A percentile compares a stretch with the other conserved stretches of the same genome.
These are phyloP conservation scores for Aureobasidium pullulans DNA, from an alignment of 2,329 filamentous ascomycete species.

Conservation along the genomic window DNA sequence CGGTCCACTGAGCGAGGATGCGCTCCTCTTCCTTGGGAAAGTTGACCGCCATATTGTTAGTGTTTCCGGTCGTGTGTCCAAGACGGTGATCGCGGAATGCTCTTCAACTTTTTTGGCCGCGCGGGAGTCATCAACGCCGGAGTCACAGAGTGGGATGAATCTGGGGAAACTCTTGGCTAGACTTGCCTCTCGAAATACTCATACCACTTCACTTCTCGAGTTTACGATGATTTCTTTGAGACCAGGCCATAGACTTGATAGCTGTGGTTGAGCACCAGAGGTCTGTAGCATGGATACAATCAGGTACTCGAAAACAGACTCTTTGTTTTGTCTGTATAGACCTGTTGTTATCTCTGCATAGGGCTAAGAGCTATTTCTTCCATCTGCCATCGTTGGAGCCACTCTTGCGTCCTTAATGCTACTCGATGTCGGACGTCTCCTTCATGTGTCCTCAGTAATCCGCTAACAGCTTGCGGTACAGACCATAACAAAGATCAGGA, in stretches of 20 bases:
- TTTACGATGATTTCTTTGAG: no score
- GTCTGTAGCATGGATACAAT: no score
- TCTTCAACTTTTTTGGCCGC: slow-evolving; percentile 6
- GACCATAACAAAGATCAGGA: background rate
- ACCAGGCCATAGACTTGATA: no score
- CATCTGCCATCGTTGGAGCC: background rate
- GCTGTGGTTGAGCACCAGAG: no score
- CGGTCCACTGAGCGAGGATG: slow-evolving; percentile 74
- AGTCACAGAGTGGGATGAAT: background rate
- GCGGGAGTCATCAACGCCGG: background rate
- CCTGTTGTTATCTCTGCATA: background rate
- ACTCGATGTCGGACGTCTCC: no score
- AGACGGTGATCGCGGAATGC: background rate
- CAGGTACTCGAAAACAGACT: no score
- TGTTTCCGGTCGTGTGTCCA: slow-evolving; percentile 4
- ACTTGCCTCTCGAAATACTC: no score
- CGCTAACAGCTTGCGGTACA: background rate
- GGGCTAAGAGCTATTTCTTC: background rate
- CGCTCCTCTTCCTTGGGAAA: slow-evolving; percentile 88
- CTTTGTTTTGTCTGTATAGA: background rate
- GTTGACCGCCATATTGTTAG: slow-evolving; percentile 65
- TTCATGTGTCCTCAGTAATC: background rate
- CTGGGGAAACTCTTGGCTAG: background rate
- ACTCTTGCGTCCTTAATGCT: background rate
- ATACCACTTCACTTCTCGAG: no score